Evolutionary conservation across 1,284 basidiomycete genomes (phyloP), one percentile per base, ranked within the genome.

Genomic region (Ceraceosorus bombacis): DNA sequence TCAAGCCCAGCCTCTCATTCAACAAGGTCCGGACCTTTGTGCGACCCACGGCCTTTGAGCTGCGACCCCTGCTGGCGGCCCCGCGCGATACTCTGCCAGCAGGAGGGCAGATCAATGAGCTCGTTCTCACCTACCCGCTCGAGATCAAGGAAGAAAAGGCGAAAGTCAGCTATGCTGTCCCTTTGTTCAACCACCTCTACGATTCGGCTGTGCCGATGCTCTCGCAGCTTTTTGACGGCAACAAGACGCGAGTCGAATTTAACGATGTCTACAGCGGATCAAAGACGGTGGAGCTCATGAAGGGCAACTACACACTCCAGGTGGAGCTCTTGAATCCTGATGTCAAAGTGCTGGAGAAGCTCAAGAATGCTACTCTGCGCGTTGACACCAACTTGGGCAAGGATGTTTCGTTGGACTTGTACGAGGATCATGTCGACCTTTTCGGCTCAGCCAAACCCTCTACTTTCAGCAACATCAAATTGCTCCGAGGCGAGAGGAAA

Each of bases 231-330:
- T 72, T 72, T 15, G 78, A 78, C 55, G 55, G 66, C 37, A 62
- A 68, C 57, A 72, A 76, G 55, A 67, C 70, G 57, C 63, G 68
- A 6, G 65, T 77, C 9, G 60, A 69, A 52, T 77, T 75, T 58
- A 72, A 70, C 49, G 76, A 77, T 46, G 74, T 78, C n/a, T 78
- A 78, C 61, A 46, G 43, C 43, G 43, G 15, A 10, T 64, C 72
- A 15, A 78, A 78, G 61, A 69, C 73, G 54, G 60, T 77, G 49
- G 64, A 71, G 7, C 61, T 78, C 57, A 54, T 59, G 51, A 76
- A 76, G 59, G 78, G 78, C 9, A 76, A 77, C 9, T 78, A 77
- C 59, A 71, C 70, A 52, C 56, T 78, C 46, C 65, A 70, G 58
- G 69, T 74, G 6, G 72, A 77, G 52, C 54, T 77, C 27, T 59